Base-by-base conservation (phyloP, 257 asterid species). In the Solanum bulbocastanum region DNA sequence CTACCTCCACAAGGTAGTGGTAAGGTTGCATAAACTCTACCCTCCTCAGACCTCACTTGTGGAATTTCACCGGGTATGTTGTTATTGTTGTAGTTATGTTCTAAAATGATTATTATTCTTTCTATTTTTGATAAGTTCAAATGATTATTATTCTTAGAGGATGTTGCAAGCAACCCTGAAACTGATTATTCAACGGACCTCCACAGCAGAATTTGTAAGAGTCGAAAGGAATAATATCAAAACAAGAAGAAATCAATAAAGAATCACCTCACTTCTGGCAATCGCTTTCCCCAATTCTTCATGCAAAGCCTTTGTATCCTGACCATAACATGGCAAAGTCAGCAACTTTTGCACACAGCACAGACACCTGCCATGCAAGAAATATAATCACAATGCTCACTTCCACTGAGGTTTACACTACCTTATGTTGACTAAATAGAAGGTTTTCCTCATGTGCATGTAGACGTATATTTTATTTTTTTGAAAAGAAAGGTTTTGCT, bases 271-370 rank as follows among this genome's bases (percentile, higher is more conserved):
- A 62, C 94, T 91, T 92, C 93, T 93, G 87, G 94, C 91, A 83
- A 96, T 93, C 83, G 97, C 98, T 87, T 92, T 94, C 89, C 89
- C 90, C 97, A 95, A 88, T 36, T 91, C 93, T 74, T 94, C 96
- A 90, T 88, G 90, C 89, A 96, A 92, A 88, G 92, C 94, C 83
- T 92, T 94, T 25, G 98, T 87, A 86, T 95, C 98, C 99, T 95
- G 92, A 88, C 78, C 93, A 93, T 83, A 76, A 90, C 90, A 92
- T 92, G 89, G 92, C 92, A 90, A 92, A 89, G 93, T 95, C 90
- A 96, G 91, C 90, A 90, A 90, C 91, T 87, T 83, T 87, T 89
- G 86, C 87, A 89, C 58, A 76, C 58, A 86, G 89, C 86, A 87
- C 86, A 82, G 46, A 87, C 89, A 89, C 89, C 89, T 76, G 89